Conservation (phyloP, 2,329 filamentous ascomycete genomes). For the Blastomyces parvus region DNA sequence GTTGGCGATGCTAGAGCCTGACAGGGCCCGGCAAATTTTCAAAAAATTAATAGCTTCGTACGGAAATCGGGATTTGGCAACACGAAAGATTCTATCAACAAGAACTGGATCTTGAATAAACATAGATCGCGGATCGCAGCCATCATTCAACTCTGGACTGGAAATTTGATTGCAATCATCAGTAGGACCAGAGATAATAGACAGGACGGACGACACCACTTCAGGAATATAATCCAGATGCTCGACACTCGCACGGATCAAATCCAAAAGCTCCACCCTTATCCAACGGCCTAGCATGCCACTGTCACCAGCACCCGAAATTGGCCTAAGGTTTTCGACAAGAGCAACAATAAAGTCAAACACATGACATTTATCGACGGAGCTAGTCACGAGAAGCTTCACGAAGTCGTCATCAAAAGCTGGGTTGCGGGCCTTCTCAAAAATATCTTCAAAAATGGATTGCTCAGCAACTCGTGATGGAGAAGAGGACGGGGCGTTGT, state of each 20-base stretch:
- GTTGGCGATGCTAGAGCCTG: constrained; percentile 37
- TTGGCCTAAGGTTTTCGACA: constrained; percentile 35
- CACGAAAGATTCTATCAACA: constrained; percentile 51
- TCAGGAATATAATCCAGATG: constrained; percentile 65
- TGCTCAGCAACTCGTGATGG: constrained; percentile 26
- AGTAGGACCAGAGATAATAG: constrained; percentile 47
- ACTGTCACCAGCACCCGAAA: constrained; percentile 43
- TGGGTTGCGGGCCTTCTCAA: constrained; percentile 37
- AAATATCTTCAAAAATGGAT: constrained; percentile 39
- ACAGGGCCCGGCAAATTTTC: constrained; percentile 58
- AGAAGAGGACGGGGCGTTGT: constrained; percentile 27
- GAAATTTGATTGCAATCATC: constrained; percentile 17
- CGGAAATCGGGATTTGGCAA: constrained; percentile 69
- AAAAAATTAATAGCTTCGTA: constrained; percentile 76
- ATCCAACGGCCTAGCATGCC: constrained; percentile 52
- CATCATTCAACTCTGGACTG: constrained; percentile 15
- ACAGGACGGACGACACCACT: constrained; percentile 56
- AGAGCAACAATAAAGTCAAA: constrained; percentile 42
- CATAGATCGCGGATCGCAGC: constrained; percentile 36
- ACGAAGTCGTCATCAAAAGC: constrained; percentile 40
- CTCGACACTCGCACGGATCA: constrained; percentile 58
- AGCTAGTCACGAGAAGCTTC: constrained; percentile 38
- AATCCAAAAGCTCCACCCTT: constrained; percentile 56
- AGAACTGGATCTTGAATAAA: constrained; percentile 51
- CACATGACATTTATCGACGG: constrained; percentile 39